Evolutionary conservation across 2,329 filamentous ascomycete species (phyloP).

Genomic region (Arthrobotrys sphaeroides): DNA sequence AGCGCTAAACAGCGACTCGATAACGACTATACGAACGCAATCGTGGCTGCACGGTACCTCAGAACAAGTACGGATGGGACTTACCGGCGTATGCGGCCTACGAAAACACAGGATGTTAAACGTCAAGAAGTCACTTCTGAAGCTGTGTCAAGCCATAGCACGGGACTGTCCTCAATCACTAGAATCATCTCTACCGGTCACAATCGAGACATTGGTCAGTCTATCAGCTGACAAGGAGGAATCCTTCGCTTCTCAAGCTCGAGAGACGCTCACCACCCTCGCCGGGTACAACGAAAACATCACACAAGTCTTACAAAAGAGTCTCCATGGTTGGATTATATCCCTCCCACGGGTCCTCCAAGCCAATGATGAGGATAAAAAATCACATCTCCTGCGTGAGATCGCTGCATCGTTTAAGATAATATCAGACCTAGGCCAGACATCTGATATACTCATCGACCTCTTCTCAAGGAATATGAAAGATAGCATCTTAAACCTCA

Average conservation of each 20-base stretch:
- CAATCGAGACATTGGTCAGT: conserved; percentile 82
- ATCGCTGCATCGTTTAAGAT: conserved; percentile 78
- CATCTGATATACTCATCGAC: conserved; percentile 74
- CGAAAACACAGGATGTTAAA: conserved; percentile 75
- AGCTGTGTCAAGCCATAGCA: conserved; percentile 77
- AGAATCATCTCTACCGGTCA: conserved; percentile 72
- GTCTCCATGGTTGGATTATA: conserved; percentile 72
- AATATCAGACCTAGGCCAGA: conserved; percentile 71
- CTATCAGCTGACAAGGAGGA: conserved; percentile 68
- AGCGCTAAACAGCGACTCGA: conserved; percentile 38
- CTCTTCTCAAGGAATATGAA: conserved; percentile 74
- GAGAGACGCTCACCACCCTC: conserved; percentile 53
- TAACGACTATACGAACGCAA: conserved; percentile 47
- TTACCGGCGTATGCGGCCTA: conserved; percentile 79
- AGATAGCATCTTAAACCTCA: conserved; percentile 72
- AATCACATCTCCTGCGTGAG: conserved; percentile 76
- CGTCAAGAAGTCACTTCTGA: conserved; percentile 73
- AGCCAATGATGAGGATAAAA: conserved; percentile 79
- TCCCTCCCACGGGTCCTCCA: conserved; percentile 85
- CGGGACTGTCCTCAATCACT: conserved; percentile 81
- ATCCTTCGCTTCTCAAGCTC: conserved; percentile 54
- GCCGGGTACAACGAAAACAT: conserved; percentile 56
- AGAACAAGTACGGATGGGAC: conserved; percentile 81
- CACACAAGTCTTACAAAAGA: conserved; percentile 56
- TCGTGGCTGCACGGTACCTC: conserved; percentile 82